Evolutionary conservation across 768 basidiomycete species (phyloP), one percentile per base, ranked within the genome.

Genomic region (Pisolithus microcarpus): DNA sequence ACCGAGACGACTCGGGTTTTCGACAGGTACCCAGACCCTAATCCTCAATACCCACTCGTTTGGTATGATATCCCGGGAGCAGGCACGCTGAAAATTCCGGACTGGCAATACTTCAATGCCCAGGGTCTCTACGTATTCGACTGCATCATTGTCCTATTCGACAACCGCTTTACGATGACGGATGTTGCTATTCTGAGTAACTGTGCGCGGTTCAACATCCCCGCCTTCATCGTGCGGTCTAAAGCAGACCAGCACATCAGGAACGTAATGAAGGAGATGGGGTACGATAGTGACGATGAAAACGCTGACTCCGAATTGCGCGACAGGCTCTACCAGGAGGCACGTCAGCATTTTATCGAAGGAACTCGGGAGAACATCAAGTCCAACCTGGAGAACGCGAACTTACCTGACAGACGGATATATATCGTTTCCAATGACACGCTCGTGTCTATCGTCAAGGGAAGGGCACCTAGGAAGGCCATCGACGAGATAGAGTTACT

Each of bases 51-150:
- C 26, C 61, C 58, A 0, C 56, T 64, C 51, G 61, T 63, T 38
- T 71, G 69, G 70, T 71, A 63, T 10, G 70, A 71, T 26, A 42
- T 70, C 11, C 70, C 70, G 0, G 70, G 69, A 8, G 69, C 70
- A 15, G 65, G 67, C 7, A 71, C 70, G 1, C 13, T 62, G 16
- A 58, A 50, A 16, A 59, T 64, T n/a, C 56, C 58, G 7, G 66
- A 62, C 40, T 70, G 67, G 67, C 57, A 67, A n/a, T 71, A 71
- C 46, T 71, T 71, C 57, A 69, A 69, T n/a, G 44, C 57, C 2
- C 65, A 70, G 28, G 69, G 69, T 1, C 64, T 71, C 11, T 71
- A 66, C 23, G 61, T 68, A 40, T 70, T 71, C 36, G 70, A 71
- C 43, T 61, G 56, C 18, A 61, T 70, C 48, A 37, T 70, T 26